Percentiles rank a stretch among this genome's conserved stretches.
These are phyloP conservation scores for Glebionis coronaria DNA, from an alignment of 129 eudicot genomes.

Conservation along the genomic window DNA sequence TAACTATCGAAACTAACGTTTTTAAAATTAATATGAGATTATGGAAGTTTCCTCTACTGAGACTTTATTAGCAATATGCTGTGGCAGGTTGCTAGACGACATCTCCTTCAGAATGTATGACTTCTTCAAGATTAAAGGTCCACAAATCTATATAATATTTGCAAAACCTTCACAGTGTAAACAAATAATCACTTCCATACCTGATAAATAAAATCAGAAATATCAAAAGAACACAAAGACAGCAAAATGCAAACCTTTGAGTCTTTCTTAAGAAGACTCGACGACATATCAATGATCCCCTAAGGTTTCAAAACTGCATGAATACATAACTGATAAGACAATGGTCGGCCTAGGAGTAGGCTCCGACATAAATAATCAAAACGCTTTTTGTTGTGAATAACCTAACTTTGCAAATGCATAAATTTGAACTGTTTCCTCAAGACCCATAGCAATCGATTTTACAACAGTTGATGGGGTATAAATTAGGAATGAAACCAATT, in stretches of 20 bases:
- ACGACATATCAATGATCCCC: constrained; percentile 79
- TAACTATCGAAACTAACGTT: too few species aligned
- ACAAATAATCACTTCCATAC: constrained; percentile 10
- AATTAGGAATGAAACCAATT: too few species aligned
- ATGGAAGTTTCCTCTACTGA: constrained; percentile 51
- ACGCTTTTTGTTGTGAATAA: too few species aligned
- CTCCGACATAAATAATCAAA: too few species aligned
- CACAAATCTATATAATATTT: constrained; percentile 64
- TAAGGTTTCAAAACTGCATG: constrained; percentile 71
- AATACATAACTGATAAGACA: not conserved
- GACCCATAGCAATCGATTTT: too few species aligned
- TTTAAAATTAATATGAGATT: too few species aligned
- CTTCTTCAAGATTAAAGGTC: constrained; percentile 53
- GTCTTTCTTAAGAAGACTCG: constrained; percentile 55
- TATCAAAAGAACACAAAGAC: not conserved
- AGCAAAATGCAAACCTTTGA: constrained; percentile 49
- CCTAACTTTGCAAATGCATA: too few species aligned
- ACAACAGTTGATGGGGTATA: too few species aligned
- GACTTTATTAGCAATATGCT: constrained; percentile 29
- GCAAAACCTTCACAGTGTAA: constrained; percentile 45
- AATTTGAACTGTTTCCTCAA: too few species aligned
- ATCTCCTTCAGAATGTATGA: constrained; percentile 47
- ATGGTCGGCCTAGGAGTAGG: not conserved
- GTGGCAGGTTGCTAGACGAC: constrained; percentile 52
- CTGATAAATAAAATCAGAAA: not conserved